A percentile compares a stretch with the other conserved stretches of the same genome.
phyloP scores from a whole-genome alignment of 768 basidiomycete genomes.

The Polyporus arcularius region DNA sequence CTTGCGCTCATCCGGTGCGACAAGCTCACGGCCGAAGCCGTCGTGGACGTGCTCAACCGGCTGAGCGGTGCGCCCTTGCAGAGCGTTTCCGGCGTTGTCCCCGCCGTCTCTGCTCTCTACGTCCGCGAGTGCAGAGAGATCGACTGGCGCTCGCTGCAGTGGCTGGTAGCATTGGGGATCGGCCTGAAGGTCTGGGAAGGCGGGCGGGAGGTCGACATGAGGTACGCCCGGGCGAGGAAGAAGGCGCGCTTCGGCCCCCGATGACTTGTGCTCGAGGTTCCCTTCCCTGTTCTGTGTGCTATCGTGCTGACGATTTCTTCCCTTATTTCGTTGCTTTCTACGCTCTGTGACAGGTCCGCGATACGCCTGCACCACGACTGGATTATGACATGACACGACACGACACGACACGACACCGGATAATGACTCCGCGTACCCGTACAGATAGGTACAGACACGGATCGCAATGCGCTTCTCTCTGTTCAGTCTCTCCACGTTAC shows the following conservation, averaged over 20 bases:
- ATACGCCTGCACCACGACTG: constrained; percentile 10
- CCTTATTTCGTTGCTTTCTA: neutral
- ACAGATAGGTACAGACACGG: neutral
- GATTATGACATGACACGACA: constrained; percentile 7
- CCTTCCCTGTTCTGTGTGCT: neutral
- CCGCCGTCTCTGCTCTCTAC: constrained; percentile 12
- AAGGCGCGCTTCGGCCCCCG: constrained; percentile 16
- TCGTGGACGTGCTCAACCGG: constrained; percentile 14
- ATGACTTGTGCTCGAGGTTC: neutral
- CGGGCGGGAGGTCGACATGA: constrained; percentile 18
- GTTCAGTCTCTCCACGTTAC: neutral
- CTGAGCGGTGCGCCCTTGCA: constrained; percentile 8
- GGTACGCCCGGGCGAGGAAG: constrained; percentile 17
- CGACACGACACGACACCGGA: constrained; percentile 16
- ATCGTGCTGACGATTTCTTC: neutral
- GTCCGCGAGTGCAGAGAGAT: constrained; percentile 21
- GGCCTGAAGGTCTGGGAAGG: constrained; percentile 20
- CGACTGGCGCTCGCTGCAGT: constrained; percentile 19
- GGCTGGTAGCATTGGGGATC: constrained; percentile 14
- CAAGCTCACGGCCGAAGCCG: constrained; percentile 16
- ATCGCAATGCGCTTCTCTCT: neutral
- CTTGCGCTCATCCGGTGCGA: constrained; percentile 20
- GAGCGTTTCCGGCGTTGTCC: neutral
- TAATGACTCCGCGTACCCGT: constrained; percentile 2
- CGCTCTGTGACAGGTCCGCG: constrained; percentile 11